Evolutionary conservation across 2,329 filamentous ascomycete genomes (phyloP).

Genomic region (Coleophoma eucalyptorum): DNA sequence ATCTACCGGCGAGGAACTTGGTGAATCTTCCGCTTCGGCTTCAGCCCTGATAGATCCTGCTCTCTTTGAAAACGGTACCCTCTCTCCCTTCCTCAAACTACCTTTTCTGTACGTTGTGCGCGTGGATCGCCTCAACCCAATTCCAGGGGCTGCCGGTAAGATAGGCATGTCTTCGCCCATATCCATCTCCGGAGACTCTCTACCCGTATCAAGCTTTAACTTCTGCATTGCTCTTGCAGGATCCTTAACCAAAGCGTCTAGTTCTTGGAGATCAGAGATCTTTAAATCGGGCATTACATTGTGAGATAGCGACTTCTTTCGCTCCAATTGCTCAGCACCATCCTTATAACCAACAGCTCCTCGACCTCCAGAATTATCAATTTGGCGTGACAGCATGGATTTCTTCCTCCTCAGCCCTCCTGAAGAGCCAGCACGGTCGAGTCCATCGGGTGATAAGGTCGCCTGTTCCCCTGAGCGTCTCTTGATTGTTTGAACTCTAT

Average conservation of each 20-base stretch:
- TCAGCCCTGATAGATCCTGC: slow-evolving; percentile 56
- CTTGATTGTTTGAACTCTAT: slow-evolving; percentile 85
- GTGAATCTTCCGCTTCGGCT: slow-evolving; percentile 48
- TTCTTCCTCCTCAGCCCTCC: slow-evolving; percentile 78
- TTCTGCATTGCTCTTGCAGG: slow-evolving; percentile 68
- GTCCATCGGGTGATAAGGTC: slow-evolving; percentile 53
- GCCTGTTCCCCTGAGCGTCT: slow-evolving; percentile 72
- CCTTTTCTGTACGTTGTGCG: slow-evolving; percentile 87
- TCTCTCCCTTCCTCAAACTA: slow-evolving; percentile 76
- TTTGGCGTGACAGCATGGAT: slow-evolving; percentile 91
- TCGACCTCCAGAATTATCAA: slow-evolving; percentile 65
- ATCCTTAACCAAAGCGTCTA: slow-evolving; percentile 82
- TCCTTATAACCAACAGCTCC: slow-evolving; percentile 68
- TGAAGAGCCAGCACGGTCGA: slow-evolving; percentile 48
- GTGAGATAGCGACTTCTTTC: slow-evolving; percentile 61
- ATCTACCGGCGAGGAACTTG: slow-evolving; percentile 42
- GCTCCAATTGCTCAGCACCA: slow-evolving; percentile 75
- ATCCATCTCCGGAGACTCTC: slow-evolving; percentile 27
- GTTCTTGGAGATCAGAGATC: slow-evolving; percentile 52
- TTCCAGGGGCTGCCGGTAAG: slow-evolving; percentile 70
- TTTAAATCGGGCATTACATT: slow-evolving; percentile 54
- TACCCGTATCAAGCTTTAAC: slow-evolving; percentile 41
- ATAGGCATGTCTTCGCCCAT: slow-evolving; percentile 76
- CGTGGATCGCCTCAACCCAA: slow-evolving; percentile 83
- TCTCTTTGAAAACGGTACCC: slow-evolving; percentile 71